Percentiles rank a stretch among this genome's conserved stretches.
phyloP scores from a whole-genome alignment of 108 stramenopile genomes.

The Nannochloropsis gaditana region DNA sequence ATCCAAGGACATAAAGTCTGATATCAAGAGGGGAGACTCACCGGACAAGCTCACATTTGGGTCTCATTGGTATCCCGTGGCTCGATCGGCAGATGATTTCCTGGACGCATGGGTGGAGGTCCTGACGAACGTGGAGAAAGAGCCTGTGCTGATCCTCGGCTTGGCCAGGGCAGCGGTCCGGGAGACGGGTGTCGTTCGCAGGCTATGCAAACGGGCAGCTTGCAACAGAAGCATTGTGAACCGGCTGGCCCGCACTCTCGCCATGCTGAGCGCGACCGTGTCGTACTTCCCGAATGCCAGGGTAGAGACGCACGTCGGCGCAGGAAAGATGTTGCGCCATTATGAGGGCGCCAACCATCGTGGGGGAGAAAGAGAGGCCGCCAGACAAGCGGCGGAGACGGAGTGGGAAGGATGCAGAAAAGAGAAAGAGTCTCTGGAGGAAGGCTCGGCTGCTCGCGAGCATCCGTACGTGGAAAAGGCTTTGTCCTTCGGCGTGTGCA shows the following conservation, averaged over 20 bases:
- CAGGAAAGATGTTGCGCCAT: neutral
- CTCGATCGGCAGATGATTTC: neutral
- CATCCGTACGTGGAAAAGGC: neutral
- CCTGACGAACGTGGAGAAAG: neutral
- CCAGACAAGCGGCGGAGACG: neutral
- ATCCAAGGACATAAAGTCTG: neutral
- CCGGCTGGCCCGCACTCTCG: neutral
- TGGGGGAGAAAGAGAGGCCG: neutral
- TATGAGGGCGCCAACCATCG: neutral
- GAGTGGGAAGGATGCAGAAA: neutral
- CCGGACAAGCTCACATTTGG: too few relatives aligned
- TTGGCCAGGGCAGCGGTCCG: neutral
- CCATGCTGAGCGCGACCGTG: neutral
- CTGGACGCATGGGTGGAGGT: neutral
- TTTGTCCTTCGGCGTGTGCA: neutral
- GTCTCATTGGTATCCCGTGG: neutral
- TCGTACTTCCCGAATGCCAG: neutral
- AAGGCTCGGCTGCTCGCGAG: neutral
- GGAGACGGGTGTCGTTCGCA: neutral
- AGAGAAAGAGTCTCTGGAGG: neutral
- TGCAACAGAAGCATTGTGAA: neutral
- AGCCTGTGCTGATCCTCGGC: neutral
- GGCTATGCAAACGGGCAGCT: neutral
- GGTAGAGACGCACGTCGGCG: neutral
- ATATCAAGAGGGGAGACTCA: neutral